Conservation (phyloP, 1,284 basidiomycete species). For the Puccinia triticina region DNA sequence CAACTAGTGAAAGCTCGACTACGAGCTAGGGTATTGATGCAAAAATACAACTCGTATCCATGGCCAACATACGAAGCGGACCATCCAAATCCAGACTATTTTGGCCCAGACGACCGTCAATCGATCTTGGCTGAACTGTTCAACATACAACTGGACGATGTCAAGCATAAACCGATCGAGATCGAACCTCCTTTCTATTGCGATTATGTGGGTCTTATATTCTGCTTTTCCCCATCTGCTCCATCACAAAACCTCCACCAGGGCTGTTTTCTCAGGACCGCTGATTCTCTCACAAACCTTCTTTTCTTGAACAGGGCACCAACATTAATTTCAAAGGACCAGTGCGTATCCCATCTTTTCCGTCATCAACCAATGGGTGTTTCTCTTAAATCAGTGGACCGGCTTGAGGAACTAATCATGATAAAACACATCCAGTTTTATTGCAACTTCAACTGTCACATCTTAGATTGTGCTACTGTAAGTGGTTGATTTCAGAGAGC, state of each 20-base stretch:
- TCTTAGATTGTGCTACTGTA: slow-evolving; percentile 53
- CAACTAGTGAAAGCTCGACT: slow-evolving; percentile 37
- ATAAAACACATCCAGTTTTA: slow-evolving; percentile 51
- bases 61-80: slow-evolving; percentile 37
- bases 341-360: slow-evolving; percentile 9
- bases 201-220: slow-evolving; percentile 51
- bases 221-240: background rate
- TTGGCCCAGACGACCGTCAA: slow-evolving; percentile 38
- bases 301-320: slow-evolving; percentile 1
- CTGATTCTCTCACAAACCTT: background rate
- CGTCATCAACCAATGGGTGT: background rate
- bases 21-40: slow-evolving; percentile 5
- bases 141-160: slow-evolving; percentile 50
- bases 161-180: slow-evolving; percentile 44
- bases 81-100: slow-evolving; percentile 37
- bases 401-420: too few species aligned
- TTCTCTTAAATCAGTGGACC: background rate
- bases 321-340: slow-evolving; percentile 47
- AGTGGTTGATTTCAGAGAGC: background rate
- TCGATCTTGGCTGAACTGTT: slow-evolving; percentile 54
- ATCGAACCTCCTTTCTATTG: slow-evolving; percentile 56
- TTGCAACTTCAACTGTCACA: slow-evolving; percentile 54
- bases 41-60: slow-evolving; percentile 31
- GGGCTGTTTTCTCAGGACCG: background rate
- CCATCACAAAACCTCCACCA: background rate